Conservation (phyloP, 2,329 filamentous ascomycete genomes). For the Penicillium sp. region DNA sequence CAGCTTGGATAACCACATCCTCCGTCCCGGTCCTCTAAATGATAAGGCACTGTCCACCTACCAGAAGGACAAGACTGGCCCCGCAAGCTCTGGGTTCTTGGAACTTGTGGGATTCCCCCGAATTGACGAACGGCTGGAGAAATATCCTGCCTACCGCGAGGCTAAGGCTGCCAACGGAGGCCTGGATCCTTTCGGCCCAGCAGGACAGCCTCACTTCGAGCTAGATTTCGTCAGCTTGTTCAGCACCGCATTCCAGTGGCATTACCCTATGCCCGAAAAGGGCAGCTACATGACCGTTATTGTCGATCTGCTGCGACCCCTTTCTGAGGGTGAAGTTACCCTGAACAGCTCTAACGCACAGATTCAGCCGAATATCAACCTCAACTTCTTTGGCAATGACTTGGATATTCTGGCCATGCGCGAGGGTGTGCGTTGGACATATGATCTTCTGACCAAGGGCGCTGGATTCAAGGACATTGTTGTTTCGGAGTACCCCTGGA, state of each 20-base stretch:
- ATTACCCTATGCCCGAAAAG: slow-evolving; percentile 40
- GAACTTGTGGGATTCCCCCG: slow-evolving; percentile 57
- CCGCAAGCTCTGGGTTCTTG: slow-evolving; percentile 40
- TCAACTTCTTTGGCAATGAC: slow-evolving; percentile 48
- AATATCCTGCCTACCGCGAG: slow-evolving; percentile 48
- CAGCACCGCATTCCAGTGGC: slow-evolving; percentile 51
- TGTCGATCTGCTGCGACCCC: slow-evolving; percentile 49
- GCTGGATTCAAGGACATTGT: slow-evolving; percentile 51
- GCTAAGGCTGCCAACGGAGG: slow-evolving; percentile 42
- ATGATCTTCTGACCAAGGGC: slow-evolving; percentile 55
- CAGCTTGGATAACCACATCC: slow-evolving; percentile 36
- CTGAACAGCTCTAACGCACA: slow-evolving; percentile 40
- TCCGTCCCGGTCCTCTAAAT: slow-evolving; percentile 36
- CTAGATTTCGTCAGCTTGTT: slow-evolving; percentile 63
- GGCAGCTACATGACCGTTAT: slow-evolving; percentile 58
- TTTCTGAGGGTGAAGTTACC: slow-evolving; percentile 43
- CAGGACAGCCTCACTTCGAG: slow-evolving; percentile 60
- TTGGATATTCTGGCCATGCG: slow-evolving; percentile 56
- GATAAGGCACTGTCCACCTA: slow-evolving; percentile 34
- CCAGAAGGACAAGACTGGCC: slow-evolving; percentile 41
- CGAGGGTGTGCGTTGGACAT: slow-evolving; percentile 56
- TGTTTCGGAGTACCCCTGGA: slow-evolving; percentile 54
- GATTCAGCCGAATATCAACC: slow-evolving; percentile 41
- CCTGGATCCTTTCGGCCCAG: slow-evolving; percentile 54
- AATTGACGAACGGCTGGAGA: slow-evolving; percentile 54